These are phyloP conservation scores for Gigaspora rosea DNA, from an alignment of 192 early-diverging fungal genomes.

Conservation along the genomic window DNA sequence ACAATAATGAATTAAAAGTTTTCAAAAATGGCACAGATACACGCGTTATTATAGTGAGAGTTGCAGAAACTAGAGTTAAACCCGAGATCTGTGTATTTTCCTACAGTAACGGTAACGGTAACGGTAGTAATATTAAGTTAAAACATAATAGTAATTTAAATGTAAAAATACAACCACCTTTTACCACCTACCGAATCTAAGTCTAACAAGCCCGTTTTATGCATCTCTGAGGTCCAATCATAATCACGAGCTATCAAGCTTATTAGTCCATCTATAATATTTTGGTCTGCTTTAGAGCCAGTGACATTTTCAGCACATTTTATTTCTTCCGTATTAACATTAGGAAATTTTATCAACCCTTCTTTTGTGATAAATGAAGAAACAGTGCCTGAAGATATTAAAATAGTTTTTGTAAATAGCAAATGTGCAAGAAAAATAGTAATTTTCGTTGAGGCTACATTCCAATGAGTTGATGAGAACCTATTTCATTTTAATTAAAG, in stretches of 20 bases:
- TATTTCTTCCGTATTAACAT: background rate
- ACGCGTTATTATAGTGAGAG: constrained; percentile 48
- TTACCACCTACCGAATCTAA: constrained; percentile 39
- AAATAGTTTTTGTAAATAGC: constrained; percentile 41
- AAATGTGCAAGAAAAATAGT: constrained; percentile 53
- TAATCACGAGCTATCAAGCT: constrained; percentile 32
- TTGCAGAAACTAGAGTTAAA: constrained; percentile 44
- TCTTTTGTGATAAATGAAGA: constrained; percentile 49
- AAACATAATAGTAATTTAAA: background rate
- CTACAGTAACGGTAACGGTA: background rate
- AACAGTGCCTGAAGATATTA: constrained; percentile 44
- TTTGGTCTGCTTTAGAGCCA: background rate
- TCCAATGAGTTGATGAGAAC: constrained; percentile 47
- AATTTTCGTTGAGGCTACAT: constrained; percentile 39
- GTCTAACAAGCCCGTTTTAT: constrained; percentile 41
- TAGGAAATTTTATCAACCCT: constrained; percentile 53
- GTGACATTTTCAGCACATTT: background rate
- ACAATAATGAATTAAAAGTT: constrained; percentile 35
- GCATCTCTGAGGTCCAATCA: constrained; percentile 55
- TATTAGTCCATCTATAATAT: constrained; percentile 29
- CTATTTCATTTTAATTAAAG: constrained; percentile 26
- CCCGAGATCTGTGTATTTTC: constrained; percentile 31
- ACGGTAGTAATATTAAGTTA: no score
- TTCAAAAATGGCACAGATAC: constrained; percentile 39
- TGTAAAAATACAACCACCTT: background rate